A percentile compares a stretch with the other conserved stretches of the same genome.
These are phyloP conservation scores for Marchantia polymorpha DNA, from an alignment of 225 moss, liverwort and hornwort species.

Conservation along the genomic window DNA sequence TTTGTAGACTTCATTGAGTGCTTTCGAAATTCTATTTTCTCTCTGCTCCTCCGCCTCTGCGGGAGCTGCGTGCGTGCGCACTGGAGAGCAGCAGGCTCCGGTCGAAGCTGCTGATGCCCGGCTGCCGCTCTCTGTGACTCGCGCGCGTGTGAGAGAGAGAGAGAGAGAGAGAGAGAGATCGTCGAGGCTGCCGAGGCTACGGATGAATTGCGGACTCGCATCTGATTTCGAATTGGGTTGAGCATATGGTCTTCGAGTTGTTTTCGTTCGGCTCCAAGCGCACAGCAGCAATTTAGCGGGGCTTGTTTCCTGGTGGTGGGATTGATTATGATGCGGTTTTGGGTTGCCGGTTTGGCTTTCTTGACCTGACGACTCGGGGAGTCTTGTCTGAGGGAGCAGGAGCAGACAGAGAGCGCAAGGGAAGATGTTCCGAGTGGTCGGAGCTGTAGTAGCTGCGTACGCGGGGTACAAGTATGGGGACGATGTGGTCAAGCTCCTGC, in stretches of 20 bases:
- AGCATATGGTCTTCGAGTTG: neutral
- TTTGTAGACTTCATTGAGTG: neutral
- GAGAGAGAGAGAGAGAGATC: too few relatives aligned
- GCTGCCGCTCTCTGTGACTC: neutral
- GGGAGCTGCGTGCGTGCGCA: neutral
- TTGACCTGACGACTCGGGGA: neutral
- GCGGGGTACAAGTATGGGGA: slow-evolving; percentile 20
- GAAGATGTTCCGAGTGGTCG: slow-evolving; percentile 14
- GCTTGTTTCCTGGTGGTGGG: neutral
- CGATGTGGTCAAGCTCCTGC: slow-evolving; percentile 8
- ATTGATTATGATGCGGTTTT: neutral
- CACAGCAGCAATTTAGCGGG: too few relatives aligned
- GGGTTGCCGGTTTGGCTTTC: neutral
- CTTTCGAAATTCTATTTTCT: neutral
- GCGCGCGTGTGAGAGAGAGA: too few relatives aligned
- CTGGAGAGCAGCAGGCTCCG: neutral
- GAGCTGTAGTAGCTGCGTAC: slow-evolving; percentile 24
- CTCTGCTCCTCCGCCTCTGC: neutral
- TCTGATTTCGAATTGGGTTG: neutral
- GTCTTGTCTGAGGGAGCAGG: neutral
- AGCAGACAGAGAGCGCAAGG: neutral
- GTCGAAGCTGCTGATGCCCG: neutral
- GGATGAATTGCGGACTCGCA: neutral
- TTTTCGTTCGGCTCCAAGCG: neutral
- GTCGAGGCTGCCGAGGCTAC: neutral